These are phyloP conservation scores for Talaromyces islandicus DNA, from an alignment of 2,329 filamentous ascomycete species.

Conservation along the genomic window DNA sequence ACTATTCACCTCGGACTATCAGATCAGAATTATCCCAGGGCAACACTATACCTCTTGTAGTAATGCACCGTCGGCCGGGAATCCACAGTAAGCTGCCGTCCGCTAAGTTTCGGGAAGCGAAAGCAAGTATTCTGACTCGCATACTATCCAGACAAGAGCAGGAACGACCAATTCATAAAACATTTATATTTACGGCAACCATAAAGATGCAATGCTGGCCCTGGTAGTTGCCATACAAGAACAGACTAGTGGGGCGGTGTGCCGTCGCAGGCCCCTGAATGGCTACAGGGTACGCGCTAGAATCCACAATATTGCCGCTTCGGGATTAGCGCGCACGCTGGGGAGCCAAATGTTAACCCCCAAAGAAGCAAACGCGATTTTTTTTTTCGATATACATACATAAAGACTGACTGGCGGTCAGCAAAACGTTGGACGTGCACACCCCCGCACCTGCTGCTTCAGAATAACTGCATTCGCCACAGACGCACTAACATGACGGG, in stretches of 20 bases:
- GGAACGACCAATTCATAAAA: too few relatives aligned
- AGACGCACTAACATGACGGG: not conserved
- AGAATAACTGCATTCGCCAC: not conserved
- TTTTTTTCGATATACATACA: not conserved
- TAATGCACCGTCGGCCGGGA: not conserved
- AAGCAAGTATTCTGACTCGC: not conserved
- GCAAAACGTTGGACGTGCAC: not conserved
- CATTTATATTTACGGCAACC: too few relatives aligned
- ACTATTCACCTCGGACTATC: not conserved
- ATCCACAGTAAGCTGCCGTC: not conserved
- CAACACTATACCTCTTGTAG: not conserved
- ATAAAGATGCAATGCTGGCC: not conserved
- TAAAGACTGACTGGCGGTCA: not conserved
- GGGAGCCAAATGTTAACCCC: not conserved
- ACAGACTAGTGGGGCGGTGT: not conserved
- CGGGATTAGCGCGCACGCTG: not conserved
- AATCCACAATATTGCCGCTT: not conserved
- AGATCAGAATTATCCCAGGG: not conserved
- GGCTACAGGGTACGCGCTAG: not conserved
- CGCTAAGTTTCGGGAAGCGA: not conserved
- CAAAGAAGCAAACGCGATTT: not conserved
- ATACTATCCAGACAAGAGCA: not conserved
- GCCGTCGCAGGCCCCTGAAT: not conserved
- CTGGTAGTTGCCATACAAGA: not conserved
- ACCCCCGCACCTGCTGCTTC: not conserved